phyloP scores from a whole-genome alignment of 2,329 filamentous ascomycete species.

The Pseudofabraea citricarpa region DNA sequence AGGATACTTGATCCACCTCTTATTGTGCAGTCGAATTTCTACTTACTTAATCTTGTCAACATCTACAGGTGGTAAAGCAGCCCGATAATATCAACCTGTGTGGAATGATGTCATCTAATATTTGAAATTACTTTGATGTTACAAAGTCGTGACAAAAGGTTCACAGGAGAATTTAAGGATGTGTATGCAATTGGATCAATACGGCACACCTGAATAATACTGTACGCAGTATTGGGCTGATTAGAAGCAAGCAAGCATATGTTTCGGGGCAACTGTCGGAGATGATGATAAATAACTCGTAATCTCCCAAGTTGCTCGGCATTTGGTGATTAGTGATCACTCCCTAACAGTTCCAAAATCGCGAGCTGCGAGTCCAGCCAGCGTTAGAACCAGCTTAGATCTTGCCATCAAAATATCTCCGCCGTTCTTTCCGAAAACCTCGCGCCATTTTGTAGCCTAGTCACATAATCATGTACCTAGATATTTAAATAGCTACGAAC shows the following conservation, averaged over 20 bases:
- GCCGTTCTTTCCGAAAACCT: background rate
- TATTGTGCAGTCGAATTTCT: no score
- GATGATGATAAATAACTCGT: slow-evolving; percentile 2
- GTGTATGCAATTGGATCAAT: background rate
- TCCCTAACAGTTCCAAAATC: background rate
- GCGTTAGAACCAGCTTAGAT: background rate
- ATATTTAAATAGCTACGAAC: background rate
- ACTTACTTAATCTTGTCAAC: no score
- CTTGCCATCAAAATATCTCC: background rate
- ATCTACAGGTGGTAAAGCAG: no score
- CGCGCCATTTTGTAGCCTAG: background rate
- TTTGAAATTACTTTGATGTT: no score
- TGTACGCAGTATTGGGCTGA: background rate
- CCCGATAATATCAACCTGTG: no score
- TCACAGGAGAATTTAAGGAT: slow-evolving; percentile 5
- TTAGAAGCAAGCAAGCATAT: slow-evolving; percentile 15
- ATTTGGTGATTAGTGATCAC: background rate
- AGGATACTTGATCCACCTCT: no score
- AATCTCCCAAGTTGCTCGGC: background rate
- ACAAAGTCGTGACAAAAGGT: no score
- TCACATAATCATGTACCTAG: background rate
- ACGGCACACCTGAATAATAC: background rate
- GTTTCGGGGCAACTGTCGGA: slow-evolving; percentile 7
- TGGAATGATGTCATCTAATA: no score
- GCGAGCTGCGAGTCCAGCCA: background rate